Conservation (phyloP, 441 rosid genomes). For the Jatropha podagrica region DNA sequence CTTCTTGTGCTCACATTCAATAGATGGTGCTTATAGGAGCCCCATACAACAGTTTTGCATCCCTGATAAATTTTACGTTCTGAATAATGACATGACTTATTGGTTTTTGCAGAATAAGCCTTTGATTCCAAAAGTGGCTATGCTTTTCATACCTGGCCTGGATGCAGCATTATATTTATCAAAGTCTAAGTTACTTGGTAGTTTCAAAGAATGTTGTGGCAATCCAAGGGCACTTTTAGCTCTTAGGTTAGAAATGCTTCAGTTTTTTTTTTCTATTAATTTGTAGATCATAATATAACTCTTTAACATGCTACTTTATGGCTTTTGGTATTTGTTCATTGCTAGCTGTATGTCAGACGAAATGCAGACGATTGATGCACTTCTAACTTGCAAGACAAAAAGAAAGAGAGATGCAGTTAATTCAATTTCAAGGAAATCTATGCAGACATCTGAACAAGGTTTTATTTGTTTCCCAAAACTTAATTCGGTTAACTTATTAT, state of each 20-base stretch:
- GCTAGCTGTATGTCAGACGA: slow-evolving; percentile 85
- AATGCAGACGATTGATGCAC: slow-evolving; percentile 75
- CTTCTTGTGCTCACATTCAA: not conserved
- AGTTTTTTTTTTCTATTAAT: slow-evolving; percentile 19
- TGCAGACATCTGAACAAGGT: slow-evolving; percentile 56
- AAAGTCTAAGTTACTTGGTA: slow-evolving; percentile 60
- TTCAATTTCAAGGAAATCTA: slow-evolving; percentile 31
- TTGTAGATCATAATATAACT: slow-evolving; percentile 1
- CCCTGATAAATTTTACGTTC: slow-evolving; percentile 1
- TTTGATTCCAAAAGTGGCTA: slow-evolving; percentile 82
- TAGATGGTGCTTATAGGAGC: slow-evolving; percentile 5
- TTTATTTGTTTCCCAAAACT: slow-evolving; percentile 17
- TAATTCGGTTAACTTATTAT: not conserved
- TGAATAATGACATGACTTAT: slow-evolving; percentile 20
- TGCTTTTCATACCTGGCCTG: slow-evolving; percentile 93
- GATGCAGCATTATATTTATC: slow-evolving; percentile 88
- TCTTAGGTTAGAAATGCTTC: slow-evolving; percentile 62
- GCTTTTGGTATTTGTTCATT: slow-evolving; percentile 34
- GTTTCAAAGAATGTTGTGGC: slow-evolving; percentile 69
- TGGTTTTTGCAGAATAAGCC: slow-evolving; percentile 81
- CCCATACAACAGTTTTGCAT: not conserved
- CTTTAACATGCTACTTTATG: slow-evolving; percentile 22
- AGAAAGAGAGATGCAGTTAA: slow-evolving; percentile 59
- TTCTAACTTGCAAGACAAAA: slow-evolving; percentile 76
- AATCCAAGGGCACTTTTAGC: slow-evolving; percentile 80